These are phyloP conservation scores for Austropuccinia psidii DNA, from an alignment of 1,284 basidiomycete species.

Conservation along the genomic window DNA sequence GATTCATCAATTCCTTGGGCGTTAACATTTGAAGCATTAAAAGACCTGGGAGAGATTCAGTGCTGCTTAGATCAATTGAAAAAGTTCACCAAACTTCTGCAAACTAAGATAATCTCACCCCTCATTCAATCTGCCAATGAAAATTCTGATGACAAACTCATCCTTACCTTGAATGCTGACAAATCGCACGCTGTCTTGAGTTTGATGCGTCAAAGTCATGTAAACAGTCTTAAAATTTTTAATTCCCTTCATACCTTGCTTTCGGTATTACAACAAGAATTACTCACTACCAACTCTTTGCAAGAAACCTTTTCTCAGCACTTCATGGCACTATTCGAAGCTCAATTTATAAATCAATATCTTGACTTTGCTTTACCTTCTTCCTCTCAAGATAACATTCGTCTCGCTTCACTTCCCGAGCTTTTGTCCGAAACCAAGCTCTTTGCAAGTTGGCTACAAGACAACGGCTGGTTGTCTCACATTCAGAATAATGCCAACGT, in stretches of 20 bases:
- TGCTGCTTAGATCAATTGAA: constrained; percentile 3
- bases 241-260: constrained; percentile 24
- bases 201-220: not conserved
- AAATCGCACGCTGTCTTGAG: not conserved
- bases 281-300: constrained; percentile 12
- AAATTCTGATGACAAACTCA: not conserved
- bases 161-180: not conserved
- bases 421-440: constrained; percentile 6
- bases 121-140: not conserved
- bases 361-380: constrained; percentile 13
- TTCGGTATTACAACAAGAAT: constrained; percentile 10
- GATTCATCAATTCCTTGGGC: constrained; percentile 9
- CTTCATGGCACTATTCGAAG: not conserved
- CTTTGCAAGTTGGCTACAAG: constrained; percentile 22
- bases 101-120: constrained; percentile 5
- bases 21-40: constrained; percentile 7
- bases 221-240: not conserved
- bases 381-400: constrained; percentile 12
- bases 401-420: not conserved
- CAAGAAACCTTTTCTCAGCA: constrained; percentile 14
- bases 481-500: not conserved
- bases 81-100: constrained; percentile 12
- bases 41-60: constrained; percentile 1
- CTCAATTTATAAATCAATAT: not conserved
- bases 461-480: constrained; percentile 17